Base-by-base conservation (phyloP, 2,329 filamentous ascomycete genomes). In the Claviceps cyperi region DNA sequence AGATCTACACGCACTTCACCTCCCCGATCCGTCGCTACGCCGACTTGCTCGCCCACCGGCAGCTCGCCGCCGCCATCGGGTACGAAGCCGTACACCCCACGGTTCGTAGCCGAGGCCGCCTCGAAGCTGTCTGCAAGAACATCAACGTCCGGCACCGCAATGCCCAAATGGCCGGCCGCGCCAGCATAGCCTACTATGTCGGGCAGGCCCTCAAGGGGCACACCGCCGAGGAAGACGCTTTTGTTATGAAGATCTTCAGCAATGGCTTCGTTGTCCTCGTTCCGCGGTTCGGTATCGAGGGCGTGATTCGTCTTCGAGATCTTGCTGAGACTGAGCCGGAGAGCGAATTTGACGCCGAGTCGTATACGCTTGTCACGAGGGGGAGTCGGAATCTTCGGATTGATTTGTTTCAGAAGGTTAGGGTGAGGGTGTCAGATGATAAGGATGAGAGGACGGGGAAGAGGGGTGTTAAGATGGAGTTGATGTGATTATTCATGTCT, bases 1-100 rank as follows among this genome's bases (percentile, higher is more conserved):
- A 94, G 61, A 98, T 98, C 64, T 98, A 98, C 72, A 98, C 92
- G 2, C 92, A 98, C 67, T 98, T 98, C 69, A 98, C 92, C 0
- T 94, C 86, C 3, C 94, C 92, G 3, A 98, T 98, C 64, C 86
- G 92, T 52, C 86, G 94, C 32, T 98, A 98, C 64, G 91, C 91
- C n/a, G 92, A 98, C 70, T 77, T 98, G 2, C 81, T 95, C 50
- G 91, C 88, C 5, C 91, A 98, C 66, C 78, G 91, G 14, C 92
- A 98, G 71, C 82, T 98, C 48, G 91, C 92, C 0, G 91, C 92
- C 9, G 90, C 92, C 32, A 97, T 98, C 61, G 86, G 84, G 52
- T 97, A 97, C 71, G 90, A 90, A 70, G 74, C 83, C 39, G 76
- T 92, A n/a, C 84, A 94, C 62, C 76, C 87, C 7, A 83, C 82